Evolutionary conservation across 2,329 filamentous ascomycete genomes (phyloP).

Genomic region (Aquanectria penicillioides): DNA sequence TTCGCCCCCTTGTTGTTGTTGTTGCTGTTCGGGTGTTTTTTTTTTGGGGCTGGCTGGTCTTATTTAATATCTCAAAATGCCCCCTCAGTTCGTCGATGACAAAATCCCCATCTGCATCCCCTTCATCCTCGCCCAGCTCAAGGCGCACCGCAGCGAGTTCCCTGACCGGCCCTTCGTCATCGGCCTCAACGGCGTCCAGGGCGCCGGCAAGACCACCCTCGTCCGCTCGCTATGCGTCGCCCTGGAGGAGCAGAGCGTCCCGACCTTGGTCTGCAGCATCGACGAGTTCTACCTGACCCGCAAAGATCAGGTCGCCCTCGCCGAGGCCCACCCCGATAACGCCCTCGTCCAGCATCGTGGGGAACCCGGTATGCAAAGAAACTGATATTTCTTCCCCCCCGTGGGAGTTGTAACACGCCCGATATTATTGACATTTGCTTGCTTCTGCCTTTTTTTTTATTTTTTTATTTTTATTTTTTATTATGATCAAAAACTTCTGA

Average conservation of each 20-base stretch:
- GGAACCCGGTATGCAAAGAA: conserved; percentile 68
- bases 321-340: conserved; percentile 73
- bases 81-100: conserved; percentile 71
- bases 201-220: conserved; percentile 91
- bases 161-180: conserved; percentile 75
- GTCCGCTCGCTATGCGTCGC: conserved; percentile 73
- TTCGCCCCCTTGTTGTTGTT: too few relatives aligned
- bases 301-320: conserved; percentile 72
- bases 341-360: conserved; percentile 83
- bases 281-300: conserved; percentile 91
- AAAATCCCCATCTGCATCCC: conserved; percentile 81
- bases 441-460: too few relatives aligned
- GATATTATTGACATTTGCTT: too few relatives aligned
- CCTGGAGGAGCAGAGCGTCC: conserved; percentile 65
- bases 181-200: conserved; percentile 91
- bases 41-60: too few relatives aligned
- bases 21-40: not conserved
- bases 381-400: too few relatives aligned
- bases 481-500: not conserved
- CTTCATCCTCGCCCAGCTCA: conserved; percentile 74
- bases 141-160: conserved; percentile 54
- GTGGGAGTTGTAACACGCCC: conserved; percentile 9
- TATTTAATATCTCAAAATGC: conserved; percentile 36
- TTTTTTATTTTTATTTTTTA: too few relatives aligned
- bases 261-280: conserved; percentile 81